Evolutionary conservation across 2,329 filamentous ascomycete species (phyloP).

Genomic region (Ophiosphaerella korrae): DNA sequence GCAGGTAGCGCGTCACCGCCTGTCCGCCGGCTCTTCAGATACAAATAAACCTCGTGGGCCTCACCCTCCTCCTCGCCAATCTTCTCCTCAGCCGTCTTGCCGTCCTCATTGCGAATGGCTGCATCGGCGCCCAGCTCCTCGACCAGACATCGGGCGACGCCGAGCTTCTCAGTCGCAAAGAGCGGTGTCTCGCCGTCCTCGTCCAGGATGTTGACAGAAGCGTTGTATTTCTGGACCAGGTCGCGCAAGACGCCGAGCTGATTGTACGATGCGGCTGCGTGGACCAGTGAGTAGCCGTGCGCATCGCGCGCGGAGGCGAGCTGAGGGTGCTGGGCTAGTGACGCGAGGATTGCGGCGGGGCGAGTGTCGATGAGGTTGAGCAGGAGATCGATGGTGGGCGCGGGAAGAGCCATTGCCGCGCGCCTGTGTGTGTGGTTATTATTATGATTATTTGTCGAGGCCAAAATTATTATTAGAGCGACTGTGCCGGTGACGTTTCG

Average conservation of each 20-base stretch:
- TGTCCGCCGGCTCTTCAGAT: slow-evolving; percentile 57
- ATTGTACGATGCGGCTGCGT: slow-evolving; percentile 91
- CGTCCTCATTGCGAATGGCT: slow-evolving; percentile 70
- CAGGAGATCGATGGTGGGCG: slow-evolving; percentile 52
- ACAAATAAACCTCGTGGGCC: slow-evolving; percentile 74
- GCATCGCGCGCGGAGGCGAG: slow-evolving; percentile 82
- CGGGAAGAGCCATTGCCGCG: slow-evolving; percentile 36
- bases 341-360: slow-evolving; percentile 71
- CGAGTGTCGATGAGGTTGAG: slow-evolving; percentile 76
- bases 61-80: slow-evolving; percentile 77
- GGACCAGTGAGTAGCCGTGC: slow-evolving; percentile 91
- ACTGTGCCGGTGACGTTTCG: slow-evolving; percentile 3
- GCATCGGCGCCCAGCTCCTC: slow-evolving; percentile 79
- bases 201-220: slow-evolving; percentile 80
- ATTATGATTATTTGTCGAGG: background rate
- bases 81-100: slow-evolving; percentile 79
- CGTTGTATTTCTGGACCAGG: slow-evolving; percentile 76
- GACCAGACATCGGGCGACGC: slow-evolving; percentile 77
- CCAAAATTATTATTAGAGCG: background rate
- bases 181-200: slow-evolving; percentile 94
- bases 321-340: slow-evolving; percentile 75
- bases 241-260: slow-evolving; percentile 79
- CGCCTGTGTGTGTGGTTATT: background rate
- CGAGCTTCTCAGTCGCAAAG: slow-evolving; percentile 84
- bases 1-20: slow-evolving; percentile 64